Evolutionary conservation across 1,284 basidiomycete species (phyloP), one percentile per base, ranked within the genome.

Genomic region (Hemileia vastatrix): DNA sequence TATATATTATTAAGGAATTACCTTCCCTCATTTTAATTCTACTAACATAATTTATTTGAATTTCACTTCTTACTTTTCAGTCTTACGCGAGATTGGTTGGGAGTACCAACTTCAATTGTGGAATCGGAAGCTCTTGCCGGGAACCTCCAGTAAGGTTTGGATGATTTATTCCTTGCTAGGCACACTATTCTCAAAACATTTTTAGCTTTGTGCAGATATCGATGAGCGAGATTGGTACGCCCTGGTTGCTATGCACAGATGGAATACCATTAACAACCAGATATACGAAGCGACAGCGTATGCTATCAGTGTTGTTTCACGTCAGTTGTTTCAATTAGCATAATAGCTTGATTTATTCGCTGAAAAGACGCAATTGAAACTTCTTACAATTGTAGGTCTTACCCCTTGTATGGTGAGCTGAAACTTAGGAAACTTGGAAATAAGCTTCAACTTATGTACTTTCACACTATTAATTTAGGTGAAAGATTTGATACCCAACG

Each of bases 241-340:
- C 15, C 36, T 61, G 36, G 58, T 52, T 31, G 40, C 58, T 13
- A 52, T 52, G 6, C 58, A 61, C 24, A 43, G 52, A 24, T 61
- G 50, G 24, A 61, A 61, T 33, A 61, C 58, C 1, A 54, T 61
- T 40, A 50, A 45, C 8, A 61, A 61, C 27, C 58, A 61, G 33
- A 54, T 61, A 15, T 61, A 61, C 44, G 58, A 61, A 47, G 58
- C 58, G 19, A 61, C 58, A 18, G 58, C 58, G 19, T 61, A 61
- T 27, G 58, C 58, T 4, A 23, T 61, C 15, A 36, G 58, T 40
- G 47, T 61, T 40, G 52, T 61, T 40, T 61, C 58, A 54, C 51
- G 58, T 61, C 27, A 54, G 33, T 24, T 3, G 18, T n/a, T n/a
- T 27, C 49, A 23, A 50, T 23, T 9, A 21, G 9, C 32, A n/a